phyloP scores from a whole-genome alignment of 2,329 filamentous ascomycete genomes.

The Sporothrix protearum region DNA sequence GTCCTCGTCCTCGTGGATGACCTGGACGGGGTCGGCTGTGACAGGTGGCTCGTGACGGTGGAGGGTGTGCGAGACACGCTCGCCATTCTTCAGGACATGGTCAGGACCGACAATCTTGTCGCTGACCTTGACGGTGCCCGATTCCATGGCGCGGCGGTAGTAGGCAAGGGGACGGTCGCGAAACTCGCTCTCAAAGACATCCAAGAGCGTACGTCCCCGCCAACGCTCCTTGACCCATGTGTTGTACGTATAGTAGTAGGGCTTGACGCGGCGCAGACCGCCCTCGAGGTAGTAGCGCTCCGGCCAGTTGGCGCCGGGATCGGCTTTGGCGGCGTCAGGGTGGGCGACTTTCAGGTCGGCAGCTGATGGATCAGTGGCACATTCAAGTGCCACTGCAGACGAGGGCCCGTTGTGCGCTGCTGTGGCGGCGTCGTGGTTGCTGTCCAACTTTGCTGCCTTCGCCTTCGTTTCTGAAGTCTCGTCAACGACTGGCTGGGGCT shows the following conservation, averaged over 20 bases:
- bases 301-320: conserved; percentile 39
- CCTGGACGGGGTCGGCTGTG: conserved; percentile 70
- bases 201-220: conserved; percentile 74
- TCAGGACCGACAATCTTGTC: conserved; percentile 64
- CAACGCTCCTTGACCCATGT: conserved; percentile 93
- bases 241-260: conserved; percentile 93
- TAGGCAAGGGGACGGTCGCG: conserved; percentile 82
- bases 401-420: neutral
- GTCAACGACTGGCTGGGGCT: neutral
- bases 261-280: conserved; percentile 75
- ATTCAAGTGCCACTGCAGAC: no score
- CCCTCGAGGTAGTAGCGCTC: conserved; percentile 79
- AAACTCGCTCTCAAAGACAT: conserved; percentile 90
- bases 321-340: neutral
- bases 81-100: conserved; percentile 78
- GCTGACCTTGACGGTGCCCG: conserved; percentile 76
- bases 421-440: neutral
- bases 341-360: neutral
- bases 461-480: neutral
- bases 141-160: conserved; percentile 79
- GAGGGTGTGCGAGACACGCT: conserved; percentile 86
- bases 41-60: conserved; percentile 96
- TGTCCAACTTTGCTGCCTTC: neutral
- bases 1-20: conserved; percentile 87
- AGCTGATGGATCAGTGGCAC: neutral